Evolutionary conservation across 164 flowering plant species (phyloP), one percentile per base, ranked within the genome.

Genomic region (Houttuynia cordata): DNA sequence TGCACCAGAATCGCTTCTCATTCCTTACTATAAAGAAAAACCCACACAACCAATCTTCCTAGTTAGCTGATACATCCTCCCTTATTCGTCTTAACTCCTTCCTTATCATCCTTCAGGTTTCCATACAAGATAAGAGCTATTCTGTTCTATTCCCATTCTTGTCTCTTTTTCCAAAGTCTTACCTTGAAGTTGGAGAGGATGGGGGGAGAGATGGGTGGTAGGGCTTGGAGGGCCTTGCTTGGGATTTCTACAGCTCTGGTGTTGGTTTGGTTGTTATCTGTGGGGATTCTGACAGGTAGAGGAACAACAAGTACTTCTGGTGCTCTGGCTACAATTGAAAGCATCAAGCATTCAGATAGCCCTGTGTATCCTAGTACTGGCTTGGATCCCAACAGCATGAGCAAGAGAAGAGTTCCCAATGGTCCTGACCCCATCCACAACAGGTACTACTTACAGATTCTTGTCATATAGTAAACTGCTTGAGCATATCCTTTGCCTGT

Each of bases 351-450:
- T 10, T 68, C 53, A 70, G 73, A 70, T 3, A 56, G 57, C 39
- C 72, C 60, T 20, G 55, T 42, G 21, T 57, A n/a, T n/a, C n/a
- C 39, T 25, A 66, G 64, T 62, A 57, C 76, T 1, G 68, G 65
- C 45, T 62, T 71, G 41, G 85, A 77, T 67, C 74, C 78, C 65
- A 77, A 76, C 70, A 78, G 70, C 70, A 69, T 75, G 74, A 87
- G 78, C 79, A 83, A 85, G 69, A 74, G 91, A 74, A 74, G 78
- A 74, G 86, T 87, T 65, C 95, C 95, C 8, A 81, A 82, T 62
- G 95, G 91, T 53, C 84, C 95, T 65, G 95, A 87, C 62, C 95
- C 95, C 39, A 85, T 87, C 40, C 95, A 87, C 69, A 87, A 87
- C 82, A 82, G 91, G 95, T 83, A 67, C 63, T 45, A 7, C 24